Conservation (phyloP, 2,329 filamentous ascomycete genomes). For the Arthrobotrys pseudoclavata region DNA sequence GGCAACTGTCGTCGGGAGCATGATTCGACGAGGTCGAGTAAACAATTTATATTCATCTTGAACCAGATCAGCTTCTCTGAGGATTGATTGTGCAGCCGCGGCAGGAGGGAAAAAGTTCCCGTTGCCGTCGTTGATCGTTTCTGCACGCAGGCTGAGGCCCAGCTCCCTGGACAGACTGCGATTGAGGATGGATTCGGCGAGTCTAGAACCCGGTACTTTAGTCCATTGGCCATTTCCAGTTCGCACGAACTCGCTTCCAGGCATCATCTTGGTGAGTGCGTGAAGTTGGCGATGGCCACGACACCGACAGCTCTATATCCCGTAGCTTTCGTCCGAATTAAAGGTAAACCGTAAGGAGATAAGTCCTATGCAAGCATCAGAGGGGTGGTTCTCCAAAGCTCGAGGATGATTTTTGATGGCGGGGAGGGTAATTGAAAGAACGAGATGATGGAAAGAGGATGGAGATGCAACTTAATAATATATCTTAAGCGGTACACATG, state of each 20-base stretch:
- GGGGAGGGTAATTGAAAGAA: neutral
- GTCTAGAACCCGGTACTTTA: constrained; percentile 35
- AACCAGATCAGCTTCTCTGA: constrained; percentile 34
- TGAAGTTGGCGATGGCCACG: neutral
- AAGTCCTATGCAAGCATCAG: neutral
- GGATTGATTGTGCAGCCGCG: neutral
- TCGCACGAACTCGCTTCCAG: constrained; percentile 44
- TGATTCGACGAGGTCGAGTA: constrained; percentile 1
- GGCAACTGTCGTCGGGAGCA: neutral
- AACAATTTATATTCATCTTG: constrained; percentile 47
- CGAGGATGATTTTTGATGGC: neutral
- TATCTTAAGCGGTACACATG: neutral
- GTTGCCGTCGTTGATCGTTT: constrained; percentile 30
- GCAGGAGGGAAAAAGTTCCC: constrained; percentile 44
- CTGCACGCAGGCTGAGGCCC: constrained; percentile 43
- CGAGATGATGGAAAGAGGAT: neutral
- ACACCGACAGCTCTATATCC: neutral
- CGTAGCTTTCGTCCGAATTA: neutral
- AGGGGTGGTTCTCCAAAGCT: neutral
- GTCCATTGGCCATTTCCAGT: constrained; percentile 44
- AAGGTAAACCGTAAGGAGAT: neutral
- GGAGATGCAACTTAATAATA: neutral
- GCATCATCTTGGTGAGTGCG: constrained; percentile 25
- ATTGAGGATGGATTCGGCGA: constrained; percentile 47
- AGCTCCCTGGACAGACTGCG: constrained; percentile 49